These are phyloP conservation scores for Blastocrithidia nonstop DNA, from an alignment of 208 protist genomes.

Conservation along the genomic window DNA sequence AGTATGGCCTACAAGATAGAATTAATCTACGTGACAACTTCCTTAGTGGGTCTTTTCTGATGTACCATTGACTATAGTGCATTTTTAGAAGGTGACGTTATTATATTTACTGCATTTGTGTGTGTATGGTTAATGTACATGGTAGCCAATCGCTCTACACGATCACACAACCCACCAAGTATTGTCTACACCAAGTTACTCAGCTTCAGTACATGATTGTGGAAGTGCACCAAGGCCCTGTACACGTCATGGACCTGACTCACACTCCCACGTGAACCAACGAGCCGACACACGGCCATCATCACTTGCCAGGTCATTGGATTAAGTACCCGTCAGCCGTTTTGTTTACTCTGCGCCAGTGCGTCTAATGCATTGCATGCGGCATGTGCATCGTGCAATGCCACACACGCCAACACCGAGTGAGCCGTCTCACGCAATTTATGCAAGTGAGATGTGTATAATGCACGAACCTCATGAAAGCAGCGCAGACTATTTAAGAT, in stretches of 20 bases:
- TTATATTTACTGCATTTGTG: no score
- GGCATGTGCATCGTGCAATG: conserved; percentile 13
- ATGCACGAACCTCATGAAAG: conserved; percentile 12
- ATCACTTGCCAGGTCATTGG: conserved; percentile 19
- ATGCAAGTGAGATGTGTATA: conserved; percentile 18
- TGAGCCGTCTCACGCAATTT: conserved; percentile 49
- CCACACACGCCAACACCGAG: conserved; percentile 37
- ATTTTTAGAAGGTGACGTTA: no score
- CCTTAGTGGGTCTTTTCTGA: no score
- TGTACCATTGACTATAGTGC: no score
- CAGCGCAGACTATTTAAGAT: conserved; percentile 29
- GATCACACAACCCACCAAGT: conserved; percentile 53
- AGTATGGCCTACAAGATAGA: conserved; percentile 28
- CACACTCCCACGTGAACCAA: conserved; percentile 18
- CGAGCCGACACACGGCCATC: conserved; percentile 21
- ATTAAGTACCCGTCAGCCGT: conserved; percentile 55
- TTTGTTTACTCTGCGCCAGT: conserved; percentile 28
- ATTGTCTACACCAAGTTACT: conserved; percentile 51
- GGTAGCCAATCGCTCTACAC: no score
- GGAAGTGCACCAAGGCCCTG: conserved; percentile 41
- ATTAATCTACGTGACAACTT: conserved; percentile 30
- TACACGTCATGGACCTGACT: conserved; percentile 15
- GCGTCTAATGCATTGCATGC: conserved; percentile 22
- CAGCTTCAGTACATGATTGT: conserved; percentile 52
- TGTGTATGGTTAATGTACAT: no score